Conservation (phyloP, 1,139 yeast species). For the Meyerozyma elateridarum region DNA sequence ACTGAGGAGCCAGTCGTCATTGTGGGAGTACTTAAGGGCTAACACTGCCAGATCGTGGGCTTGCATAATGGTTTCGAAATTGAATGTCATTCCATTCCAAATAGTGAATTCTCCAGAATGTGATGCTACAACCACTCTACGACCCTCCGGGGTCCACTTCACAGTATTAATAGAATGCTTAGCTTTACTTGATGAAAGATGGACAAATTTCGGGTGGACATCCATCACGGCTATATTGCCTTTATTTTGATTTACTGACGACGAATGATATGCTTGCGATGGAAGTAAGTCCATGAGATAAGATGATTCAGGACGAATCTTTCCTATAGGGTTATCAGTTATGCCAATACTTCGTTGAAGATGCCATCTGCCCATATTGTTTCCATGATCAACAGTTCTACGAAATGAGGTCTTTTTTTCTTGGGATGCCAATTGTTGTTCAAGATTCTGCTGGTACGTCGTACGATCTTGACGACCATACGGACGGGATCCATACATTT, state of each 20-base stretch:
- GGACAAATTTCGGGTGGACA: slow-evolving; percentile 78
- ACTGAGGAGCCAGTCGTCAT: slow-evolving; percentile 89
- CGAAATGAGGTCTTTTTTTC: slow-evolving; percentile 58
- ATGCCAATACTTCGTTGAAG: slow-evolving; percentile 55
- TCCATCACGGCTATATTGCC: slow-evolving; percentile 50
- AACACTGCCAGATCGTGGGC: slow-evolving; percentile 93
- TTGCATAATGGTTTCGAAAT: slow-evolving; percentile 96
- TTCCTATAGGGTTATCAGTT: slow-evolving; percentile 42
- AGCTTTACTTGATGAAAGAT: slow-evolving; percentile 85
- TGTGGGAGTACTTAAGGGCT: slow-evolving; percentile 75
- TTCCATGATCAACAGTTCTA: slow-evolving; percentile 86
- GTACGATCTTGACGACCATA: slow-evolving; percentile 2
- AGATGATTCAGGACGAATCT: slow-evolving; percentile 72
- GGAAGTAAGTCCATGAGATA: slow-evolving; percentile 72
- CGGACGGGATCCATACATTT: slow-evolving; percentile 4
- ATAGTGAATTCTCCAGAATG: slow-evolving; percentile 94
- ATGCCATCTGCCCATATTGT: slow-evolving; percentile 72
- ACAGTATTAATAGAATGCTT: slow-evolving; percentile 88
- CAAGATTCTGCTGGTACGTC: slow-evolving; percentile 34
- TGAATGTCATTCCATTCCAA: slow-evolving; percentile 95
- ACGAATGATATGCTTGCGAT: slow-evolving; percentile 52
- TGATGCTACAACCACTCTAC: slow-evolving; percentile 84
- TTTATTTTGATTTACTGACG: slow-evolving; percentile 21
- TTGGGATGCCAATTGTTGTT: slow-evolving; percentile 43
- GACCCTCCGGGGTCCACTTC: slow-evolving; percentile 95